Evolutionary conservation across 257 asterid species (phyloP), one percentile per base, ranked within the genome.

Genomic region (Solanum commersonii): DNA sequence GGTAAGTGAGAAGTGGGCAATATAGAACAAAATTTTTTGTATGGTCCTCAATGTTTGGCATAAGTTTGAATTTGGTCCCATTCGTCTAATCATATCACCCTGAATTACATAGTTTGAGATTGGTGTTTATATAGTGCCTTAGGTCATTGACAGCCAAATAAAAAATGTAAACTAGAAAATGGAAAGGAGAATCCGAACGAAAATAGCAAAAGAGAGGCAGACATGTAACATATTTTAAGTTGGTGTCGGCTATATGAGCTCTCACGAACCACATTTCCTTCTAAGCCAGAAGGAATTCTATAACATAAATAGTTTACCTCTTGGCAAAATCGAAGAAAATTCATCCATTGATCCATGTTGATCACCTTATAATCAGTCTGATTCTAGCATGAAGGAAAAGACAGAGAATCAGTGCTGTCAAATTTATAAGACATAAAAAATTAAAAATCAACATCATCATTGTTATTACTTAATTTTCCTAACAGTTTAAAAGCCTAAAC

Each of bases 321-420:
- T 71, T 92, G 90, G 93, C 95, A 94, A 91, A 96, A 96, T 65
- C 98, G 94, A 88, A 88, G 93, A 92, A 96, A 91, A 46, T 95
- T 96, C 89, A 91, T 92, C 99, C 99, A 96, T 71, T 96, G 98
- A 92, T 96, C 98, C 96, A 92, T 90, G 93, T 92, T 95, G 83
- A 96, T 92, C 89, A 94, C 99, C 92, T 93, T 95, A 89, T 94
- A 95, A 79, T 95, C 98, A 13, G n/a, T 88, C 92, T 96, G 99
- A 78, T 87, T 88, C 99, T 96, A 96, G 49, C 44, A 81, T 44
- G 49, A 27, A 42, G 31, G 49, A 40, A 83, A 82, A 78, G 7
- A 46, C 27, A 77, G n/a, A 73, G 73, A 40, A 70, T 52, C 88
- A 87, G 40, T n/a, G 84, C 12, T 5, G 18, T 49, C 49, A 70